Evolutionary conservation across 257 asterid species (phyloP), one percentile per base, ranked within the genome.

Genomic region (Eucommia ulmoides): DNA sequence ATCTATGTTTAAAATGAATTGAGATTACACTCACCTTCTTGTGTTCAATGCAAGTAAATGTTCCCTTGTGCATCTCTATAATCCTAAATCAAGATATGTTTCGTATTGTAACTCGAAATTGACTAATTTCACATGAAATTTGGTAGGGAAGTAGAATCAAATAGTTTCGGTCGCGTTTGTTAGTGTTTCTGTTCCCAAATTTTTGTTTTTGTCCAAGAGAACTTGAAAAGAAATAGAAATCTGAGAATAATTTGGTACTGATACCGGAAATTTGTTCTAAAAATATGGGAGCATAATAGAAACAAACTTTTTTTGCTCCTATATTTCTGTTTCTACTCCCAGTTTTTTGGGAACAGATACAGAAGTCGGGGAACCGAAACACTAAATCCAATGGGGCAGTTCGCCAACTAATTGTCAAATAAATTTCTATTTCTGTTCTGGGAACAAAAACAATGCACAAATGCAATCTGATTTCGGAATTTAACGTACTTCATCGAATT

Each of bases 51-150:
- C 55, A 64, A 51, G 56, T 7, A 53, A 74, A 78, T 10, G 80
- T 74, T 18, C 74, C 76, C 62, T 72, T 78, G 46, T 59, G 68
- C 59, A 16, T 59, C 65, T 67, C 80, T 19, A 74, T 68, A 33
- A 74, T 69, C 70, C 87, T 72, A 65, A 61, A 51, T 7, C 38
- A 26, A 26, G 12, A 26, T 26, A 26, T 26, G 12, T 26, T 12
- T 4, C 6, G 38, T 26, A 26, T 29, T 6, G 12, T 29, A 29
- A 29, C 12, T 29, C 7, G 12, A 8, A 29, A 29, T 1, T 29
- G 38, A 29, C 12, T 29, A 29, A 14, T 6, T 8, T 14, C 1
- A 1, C 38, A 29, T 6, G 12, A 6, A 29, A 29, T 6, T 14
- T 29, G 38, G 38, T 29, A n/a, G n/a, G n/a, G n/a, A n/a, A n/a